Conservation (phyloP, 1,139 yeast species). For the Geotrichum restrictum region DNA sequence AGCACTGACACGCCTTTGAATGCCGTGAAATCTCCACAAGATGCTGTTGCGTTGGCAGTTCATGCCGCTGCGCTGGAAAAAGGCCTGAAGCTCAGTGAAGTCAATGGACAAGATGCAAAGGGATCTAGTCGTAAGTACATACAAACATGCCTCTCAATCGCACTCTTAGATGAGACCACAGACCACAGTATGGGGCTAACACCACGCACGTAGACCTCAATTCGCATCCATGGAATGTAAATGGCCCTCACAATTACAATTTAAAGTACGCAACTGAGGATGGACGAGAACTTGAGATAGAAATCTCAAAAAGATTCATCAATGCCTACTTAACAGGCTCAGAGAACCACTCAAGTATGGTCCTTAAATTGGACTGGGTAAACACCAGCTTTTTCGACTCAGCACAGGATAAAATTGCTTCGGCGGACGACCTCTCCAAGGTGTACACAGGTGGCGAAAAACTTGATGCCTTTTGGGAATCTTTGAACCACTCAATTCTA, state of each 20-base stretch:
- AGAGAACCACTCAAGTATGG: constrained; percentile 8
- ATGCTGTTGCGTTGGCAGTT: constrained; percentile 13
- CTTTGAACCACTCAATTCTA: constrained; percentile 4
- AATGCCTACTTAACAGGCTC: constrained; percentile 2
- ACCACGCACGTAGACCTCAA: neutral
- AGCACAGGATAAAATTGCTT: neutral
- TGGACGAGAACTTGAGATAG: constrained; percentile 3
- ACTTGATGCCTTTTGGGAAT: neutral
- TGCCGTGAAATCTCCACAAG: constrained; percentile 11
- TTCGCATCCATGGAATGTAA: constrained; percentile 10
- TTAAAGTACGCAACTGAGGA: constrained; percentile 4
- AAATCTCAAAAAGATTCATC: constrained; percentile 13
- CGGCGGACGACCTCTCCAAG: constrained; percentile 8
- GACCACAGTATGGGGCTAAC: neutral
- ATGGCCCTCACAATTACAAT: constrained; percentile 15
- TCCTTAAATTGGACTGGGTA: constrained; percentile 4
- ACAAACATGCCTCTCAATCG: neutral
- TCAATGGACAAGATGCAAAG: constrained; percentile 6
- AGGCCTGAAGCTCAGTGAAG: constrained; percentile 2
- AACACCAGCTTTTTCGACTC: constrained; percentile 1
- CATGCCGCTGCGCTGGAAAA: constrained; percentile 13
- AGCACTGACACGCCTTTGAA: neutral
- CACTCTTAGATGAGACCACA: neutral
- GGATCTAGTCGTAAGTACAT: constrained; percentile 6
- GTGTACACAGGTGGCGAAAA: constrained; percentile 8